Conservation (phyloP, 2,329 filamentous ascomycete genomes). For the Onygena corvina region DNA sequence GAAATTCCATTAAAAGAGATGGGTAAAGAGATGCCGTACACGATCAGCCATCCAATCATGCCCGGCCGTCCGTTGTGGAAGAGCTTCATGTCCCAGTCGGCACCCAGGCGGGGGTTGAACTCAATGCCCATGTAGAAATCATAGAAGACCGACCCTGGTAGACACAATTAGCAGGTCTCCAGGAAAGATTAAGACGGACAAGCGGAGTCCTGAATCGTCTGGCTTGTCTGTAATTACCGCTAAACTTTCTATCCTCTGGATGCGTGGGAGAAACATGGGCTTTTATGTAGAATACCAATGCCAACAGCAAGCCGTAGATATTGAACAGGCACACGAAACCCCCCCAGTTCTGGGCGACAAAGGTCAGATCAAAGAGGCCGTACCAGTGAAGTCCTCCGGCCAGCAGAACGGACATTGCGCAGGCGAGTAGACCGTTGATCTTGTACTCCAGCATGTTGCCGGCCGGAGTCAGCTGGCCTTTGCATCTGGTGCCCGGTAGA, state of each 20-base stretch:
- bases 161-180: conserved; percentile 1
- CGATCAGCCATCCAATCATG: conserved; percentile 39
- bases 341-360: conserved; percentile 35
- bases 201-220: too few relatives aligned
- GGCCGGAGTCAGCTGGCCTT: conserved; percentile 35
- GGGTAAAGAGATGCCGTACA: conserved; percentile 22
- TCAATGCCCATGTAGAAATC: conserved; percentile 40
- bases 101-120: conserved; percentile 35
- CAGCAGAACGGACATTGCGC: conserved; percentile 29
- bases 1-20: background rate
- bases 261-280: conserved; percentile 32
- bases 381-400: conserved; percentile 20
- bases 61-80: conserved; percentile 40
- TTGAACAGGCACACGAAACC: conserved; percentile 32
- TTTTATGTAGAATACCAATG: conserved; percentile 29
- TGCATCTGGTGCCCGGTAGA: conserved; percentile 24
- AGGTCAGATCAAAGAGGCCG: conserved; percentile 29
- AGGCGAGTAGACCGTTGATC: conserved; percentile 35
- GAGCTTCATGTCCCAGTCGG: conserved; percentile 37
- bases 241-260: conserved; percentile 34
- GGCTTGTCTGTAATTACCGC: conserved; percentile 13
- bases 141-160: conserved; percentile 26
- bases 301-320: conserved; percentile 25
- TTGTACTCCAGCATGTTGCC: conserved; percentile 34
- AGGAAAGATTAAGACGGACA: too few relatives aligned